A percentile compares a stretch with the other conserved stretches of the same genome.
Conservation (phyloP, 139 green algal genomes). For the Chlamydomonas schloesseri region DNA sequence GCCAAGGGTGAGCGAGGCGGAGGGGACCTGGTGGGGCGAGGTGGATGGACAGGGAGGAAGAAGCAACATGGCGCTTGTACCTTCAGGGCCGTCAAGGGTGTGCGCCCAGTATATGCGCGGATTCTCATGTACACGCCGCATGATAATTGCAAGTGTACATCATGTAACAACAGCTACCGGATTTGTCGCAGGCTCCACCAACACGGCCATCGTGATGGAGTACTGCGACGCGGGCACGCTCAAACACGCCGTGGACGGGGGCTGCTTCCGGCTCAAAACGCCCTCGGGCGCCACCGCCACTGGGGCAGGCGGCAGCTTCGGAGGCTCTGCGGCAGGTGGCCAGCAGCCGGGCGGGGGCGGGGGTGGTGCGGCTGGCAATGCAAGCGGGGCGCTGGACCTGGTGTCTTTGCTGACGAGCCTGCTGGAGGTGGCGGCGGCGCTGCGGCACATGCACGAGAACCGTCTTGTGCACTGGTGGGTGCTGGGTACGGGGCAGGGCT, state of each 20-base stretch:
- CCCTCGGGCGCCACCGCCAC: too few relatives aligned
- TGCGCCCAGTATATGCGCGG: too few relatives aligned
- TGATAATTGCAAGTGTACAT: too few relatives aligned
- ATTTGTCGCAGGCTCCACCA: neutral
- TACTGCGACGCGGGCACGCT: conserved; percentile 31
- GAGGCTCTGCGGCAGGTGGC: too few relatives aligned
- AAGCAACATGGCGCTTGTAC: too few relatives aligned
- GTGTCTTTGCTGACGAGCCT: conserved; percentile 7
- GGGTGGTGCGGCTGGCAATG: neutral
- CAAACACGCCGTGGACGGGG: conserved; percentile 4
- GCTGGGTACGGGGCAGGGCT: too few relatives aligned
- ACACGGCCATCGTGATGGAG: conserved; percentile 36
- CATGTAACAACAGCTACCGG: too few relatives aligned
- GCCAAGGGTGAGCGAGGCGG: conserved; percentile 22
- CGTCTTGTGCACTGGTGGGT: conserved; percentile 9
- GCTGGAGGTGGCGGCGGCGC: conserved; percentile 29
- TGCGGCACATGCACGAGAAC: conserved; percentile 24
- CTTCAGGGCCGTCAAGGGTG: too few relatives aligned
- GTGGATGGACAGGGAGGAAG: too few relatives aligned
- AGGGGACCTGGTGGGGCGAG: neutral
- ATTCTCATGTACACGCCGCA: too few relatives aligned
- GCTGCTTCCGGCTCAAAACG: neutral
- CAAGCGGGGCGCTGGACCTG: neutral
- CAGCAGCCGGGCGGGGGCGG: too few relatives aligned
- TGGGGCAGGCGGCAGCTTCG: too few relatives aligned